Evolutionary conservation across 345 rosid species (phyloP).

Genomic region (Hibiscus mutabilis): DNA sequence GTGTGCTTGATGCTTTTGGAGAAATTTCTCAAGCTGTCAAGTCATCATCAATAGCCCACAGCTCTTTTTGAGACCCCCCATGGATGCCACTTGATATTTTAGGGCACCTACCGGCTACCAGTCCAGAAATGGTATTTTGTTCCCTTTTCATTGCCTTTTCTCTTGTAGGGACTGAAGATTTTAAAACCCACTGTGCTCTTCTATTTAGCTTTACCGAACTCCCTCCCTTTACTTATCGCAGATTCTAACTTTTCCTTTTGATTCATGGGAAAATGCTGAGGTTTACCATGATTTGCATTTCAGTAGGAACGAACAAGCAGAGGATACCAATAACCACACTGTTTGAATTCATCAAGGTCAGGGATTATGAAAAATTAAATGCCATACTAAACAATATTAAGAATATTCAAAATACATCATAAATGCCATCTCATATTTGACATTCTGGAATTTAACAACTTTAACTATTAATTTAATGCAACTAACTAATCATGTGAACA

Average conservation of each 20-base stretch:
- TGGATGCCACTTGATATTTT: background rate
- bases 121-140: background rate
- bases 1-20: constrained; percentile 6
- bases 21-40: background rate
- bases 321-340: background rate
- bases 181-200: background rate
- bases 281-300: background rate
- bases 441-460: background rate
- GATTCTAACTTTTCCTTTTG: too few species aligned
- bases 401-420: background rate
- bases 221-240: background rate
- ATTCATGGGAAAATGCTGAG: background rate
- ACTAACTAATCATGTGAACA: too few species aligned
- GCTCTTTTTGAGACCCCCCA: background rate
- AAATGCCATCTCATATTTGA: too few species aligned
- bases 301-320: background rate
- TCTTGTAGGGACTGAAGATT: constrained; percentile 2
- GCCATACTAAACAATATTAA: background rate
- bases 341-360: background rate
- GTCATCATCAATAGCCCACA: too few species aligned
- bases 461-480: background rate
- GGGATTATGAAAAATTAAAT: too few species aligned
- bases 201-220: background rate
- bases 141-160: too few species aligned
- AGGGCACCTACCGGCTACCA: background rate